These are phyloP conservation scores for Garcileccinum viscosum DNA, from an alignment of 1,284 basidiomycete genomes.

Conservation along the genomic window DNA sequence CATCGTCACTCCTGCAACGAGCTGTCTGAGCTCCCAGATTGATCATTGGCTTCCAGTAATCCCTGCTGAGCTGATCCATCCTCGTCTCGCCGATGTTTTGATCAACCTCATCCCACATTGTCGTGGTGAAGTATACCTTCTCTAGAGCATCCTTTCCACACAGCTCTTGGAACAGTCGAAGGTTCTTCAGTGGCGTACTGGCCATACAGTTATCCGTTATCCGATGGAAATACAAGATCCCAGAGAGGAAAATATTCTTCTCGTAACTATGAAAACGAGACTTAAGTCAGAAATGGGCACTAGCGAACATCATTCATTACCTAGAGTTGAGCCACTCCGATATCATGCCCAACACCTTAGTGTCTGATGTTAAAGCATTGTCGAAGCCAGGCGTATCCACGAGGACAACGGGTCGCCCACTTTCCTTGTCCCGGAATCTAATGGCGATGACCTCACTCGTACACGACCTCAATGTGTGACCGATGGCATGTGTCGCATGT, in stretches of 20 bases:
- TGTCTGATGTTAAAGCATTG: not conserved
- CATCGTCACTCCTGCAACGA: not conserved
- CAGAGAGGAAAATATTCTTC: not conserved
- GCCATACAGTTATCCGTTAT: not conserved
- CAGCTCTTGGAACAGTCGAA: not conserved
- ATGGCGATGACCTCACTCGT: not conserved
- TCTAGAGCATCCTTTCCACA: not conserved
- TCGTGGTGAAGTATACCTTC: no score
- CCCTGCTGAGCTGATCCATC: conserved; percentile 3
- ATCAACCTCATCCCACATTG: conserved; percentile 8
- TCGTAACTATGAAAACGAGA: not conserved
- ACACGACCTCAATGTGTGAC: not conserved
- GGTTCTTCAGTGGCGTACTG: not conserved
- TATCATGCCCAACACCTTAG: not conserved
- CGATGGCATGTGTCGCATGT: not conserved
- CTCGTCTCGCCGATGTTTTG: not conserved
- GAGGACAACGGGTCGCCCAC: not conserved
- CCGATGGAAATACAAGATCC: no score
- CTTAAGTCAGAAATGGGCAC: not conserved
- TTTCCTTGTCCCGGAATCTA: not conserved
- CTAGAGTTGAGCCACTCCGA: not conserved
- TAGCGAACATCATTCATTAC: not conserved
- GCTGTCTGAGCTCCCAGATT: not conserved
- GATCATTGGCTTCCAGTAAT: conserved; percentile 3
- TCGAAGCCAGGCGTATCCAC: not conserved